Percentiles rank a stretch among this genome's conserved stretches.
phyloP scores from a whole-genome alignment of 805 yeast genomes.

The Saturnispora halmiae region DNA sequence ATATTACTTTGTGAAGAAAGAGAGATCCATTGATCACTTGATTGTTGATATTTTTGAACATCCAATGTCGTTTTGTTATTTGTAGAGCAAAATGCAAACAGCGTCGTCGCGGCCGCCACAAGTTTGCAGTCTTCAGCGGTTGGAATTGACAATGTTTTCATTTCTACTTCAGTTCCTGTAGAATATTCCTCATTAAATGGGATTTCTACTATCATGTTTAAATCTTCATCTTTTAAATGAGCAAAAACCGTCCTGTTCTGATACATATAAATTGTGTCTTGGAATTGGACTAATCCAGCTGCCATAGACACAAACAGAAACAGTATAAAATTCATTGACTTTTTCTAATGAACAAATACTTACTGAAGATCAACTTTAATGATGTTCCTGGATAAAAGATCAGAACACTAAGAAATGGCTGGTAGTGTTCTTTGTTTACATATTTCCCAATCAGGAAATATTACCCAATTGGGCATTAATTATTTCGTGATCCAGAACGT shows the following conservation, averaged over 20 bases:
- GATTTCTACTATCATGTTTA: constrained; percentile 19
- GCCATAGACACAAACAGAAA: background rate
- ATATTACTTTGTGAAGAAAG: constrained; percentile 15
- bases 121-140: constrained; percentile 16
- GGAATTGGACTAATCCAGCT: constrained; percentile 3
- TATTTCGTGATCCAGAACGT: background rate
- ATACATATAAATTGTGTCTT: constrained; percentile 27
- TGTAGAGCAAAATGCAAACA: constrained; percentile 23
- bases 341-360: no score
- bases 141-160: constrained; percentile 18
- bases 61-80: background rate
- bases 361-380: no score
- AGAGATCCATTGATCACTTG: constrained; percentile 18
- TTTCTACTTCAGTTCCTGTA: constrained; percentile 16
- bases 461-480: background rate
- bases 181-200: constrained; percentile 21
- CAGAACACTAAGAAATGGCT: no score
- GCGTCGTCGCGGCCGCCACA: constrained; percentile 12
- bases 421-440: background rate
- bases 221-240: constrained; percentile 6
- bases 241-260: constrained; percentile 23
- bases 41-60: constrained; percentile 12
- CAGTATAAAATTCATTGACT: background rate
- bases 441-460: background rate
- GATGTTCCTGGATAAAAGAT: no score